Evolutionary conservation across 2,329 filamentous ascomycete genomes (phyloP).

Genomic region (Lachnum nothofagi): DNA sequence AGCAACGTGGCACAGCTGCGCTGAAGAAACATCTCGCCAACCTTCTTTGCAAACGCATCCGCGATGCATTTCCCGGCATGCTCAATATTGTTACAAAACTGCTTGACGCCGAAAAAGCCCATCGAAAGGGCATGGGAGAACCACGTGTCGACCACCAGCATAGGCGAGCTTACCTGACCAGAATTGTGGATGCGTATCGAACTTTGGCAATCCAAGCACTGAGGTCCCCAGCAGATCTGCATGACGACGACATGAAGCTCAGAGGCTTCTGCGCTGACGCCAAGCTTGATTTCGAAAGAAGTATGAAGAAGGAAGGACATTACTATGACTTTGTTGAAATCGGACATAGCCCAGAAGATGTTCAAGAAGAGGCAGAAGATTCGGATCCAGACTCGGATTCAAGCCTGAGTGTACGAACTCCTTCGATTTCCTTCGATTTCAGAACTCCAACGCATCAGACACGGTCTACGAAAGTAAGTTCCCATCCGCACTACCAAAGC

Average conservation of each 20-base stretch:
- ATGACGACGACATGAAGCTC: conserved; percentile 22
- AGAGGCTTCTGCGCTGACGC: conserved; percentile 22
- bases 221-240: conserved; percentile 24
- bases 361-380: neutral
- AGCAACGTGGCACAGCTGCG: conserved; percentile 29
- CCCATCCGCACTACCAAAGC: neutral
- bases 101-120: conserved; percentile 15
- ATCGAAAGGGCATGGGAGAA: conserved; percentile 24
- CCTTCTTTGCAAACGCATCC: conserved; percentile 28
- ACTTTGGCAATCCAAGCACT: conserved; percentile 21
- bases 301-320: conserved; percentile 30
- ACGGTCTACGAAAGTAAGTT: too few species aligned
- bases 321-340: conserved; percentile 28
- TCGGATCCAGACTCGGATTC: neutral
- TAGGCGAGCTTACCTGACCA: conserved; percentile 28
- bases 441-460: too few species aligned
- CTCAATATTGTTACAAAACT: conserved; percentile 22
- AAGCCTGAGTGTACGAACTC: neutral
- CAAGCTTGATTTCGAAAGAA: conserved; percentile 24
- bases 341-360: neutral
- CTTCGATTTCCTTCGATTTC: neutral
- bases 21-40: conserved; percentile 31
- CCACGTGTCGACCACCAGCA: conserved; percentile 23
- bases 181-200: conserved; percentile 26
- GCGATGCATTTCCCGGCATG: conserved; percentile 25